Evolutionary conservation across 2,329 filamentous ascomycete species (phyloP).

Genomic region (Colletotrichum camelliae): DNA sequence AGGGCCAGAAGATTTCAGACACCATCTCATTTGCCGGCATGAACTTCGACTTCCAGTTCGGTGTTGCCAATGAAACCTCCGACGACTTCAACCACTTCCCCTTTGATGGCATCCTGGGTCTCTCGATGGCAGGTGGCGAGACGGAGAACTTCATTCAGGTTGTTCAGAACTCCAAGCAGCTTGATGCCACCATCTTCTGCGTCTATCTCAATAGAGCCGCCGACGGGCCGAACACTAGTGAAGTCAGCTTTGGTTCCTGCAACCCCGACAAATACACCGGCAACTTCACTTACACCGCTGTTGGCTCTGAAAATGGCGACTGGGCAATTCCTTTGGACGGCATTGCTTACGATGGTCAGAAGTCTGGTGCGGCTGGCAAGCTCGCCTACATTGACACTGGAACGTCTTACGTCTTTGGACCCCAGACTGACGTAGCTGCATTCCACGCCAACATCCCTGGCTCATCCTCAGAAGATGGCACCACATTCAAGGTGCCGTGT

Average conservation of each 20-base stretch:
- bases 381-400: conserved; percentile 83
- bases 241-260: conserved; percentile 76
- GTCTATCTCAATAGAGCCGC: conserved; percentile 71
- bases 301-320: conserved; percentile 56
- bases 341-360: conserved; percentile 64
- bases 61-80: conserved; percentile 74
- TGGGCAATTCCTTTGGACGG: conserved; percentile 79
- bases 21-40: conserved; percentile 71
- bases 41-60: conserved; percentile 70
- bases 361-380: conserved; percentile 58
- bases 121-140: conserved; percentile 67
- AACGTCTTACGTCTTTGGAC: conserved; percentile 80
- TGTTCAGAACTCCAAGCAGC: conserved; percentile 58
- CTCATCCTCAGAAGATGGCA: conserved; percentile 59
- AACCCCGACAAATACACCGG: conserved; percentile 73
- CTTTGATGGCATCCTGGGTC: conserved; percentile 86
- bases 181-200: conserved; percentile 71
- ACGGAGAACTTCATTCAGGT: conserved; percentile 72
- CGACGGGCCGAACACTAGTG: conserved; percentile 73
- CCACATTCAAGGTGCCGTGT: conserved; percentile 77
- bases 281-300: conserved; percentile 68
- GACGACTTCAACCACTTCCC: conserved; percentile 78
- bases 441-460: conserved; percentile 71
- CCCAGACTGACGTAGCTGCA: conserved; percentile 66
- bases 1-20: conserved; percentile 70